Evolutionary conservation across 108 stramenopile species (phyloP), one percentile per base, ranked within the genome.

Genomic region (Cyclotella choctawhatcheeana): DNA sequence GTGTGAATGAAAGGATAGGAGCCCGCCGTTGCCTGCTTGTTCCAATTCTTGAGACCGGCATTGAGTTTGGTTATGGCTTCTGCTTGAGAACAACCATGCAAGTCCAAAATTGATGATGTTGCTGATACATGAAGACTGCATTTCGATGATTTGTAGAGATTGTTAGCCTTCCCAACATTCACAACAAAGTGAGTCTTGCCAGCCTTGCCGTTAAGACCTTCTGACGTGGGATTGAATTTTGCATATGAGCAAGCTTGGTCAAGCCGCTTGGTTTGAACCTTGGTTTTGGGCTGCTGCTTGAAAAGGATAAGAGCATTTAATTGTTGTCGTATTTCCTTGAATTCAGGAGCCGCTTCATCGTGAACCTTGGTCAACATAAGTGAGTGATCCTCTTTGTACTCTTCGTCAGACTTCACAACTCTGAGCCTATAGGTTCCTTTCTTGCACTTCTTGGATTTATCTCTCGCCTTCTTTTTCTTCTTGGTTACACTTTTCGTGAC

Each of bases 131-230:
- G 18, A 16, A 24, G 35, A 16, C 5, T 8, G 24, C n/a, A 8
- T 51, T 69, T 69, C 18, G 56, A 55, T 2, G 69, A 44, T 40
- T 58, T 69, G 69, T 69, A 69, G 16, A 69, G 44, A 43, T 59
- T 56, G 18, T 37, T 26, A 3, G 45, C 62, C 21, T 64, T 44
- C 8, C 44, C 62, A 2, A 45, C 62, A 45, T 64, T 37, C 5
- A 64, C 44, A 25, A 45, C 20, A 43, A 64, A 64, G 43, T 27
- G 62, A 27, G 62, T 37, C 17, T 64, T 64, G 27, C 62, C 62
- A 27, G 62, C 62, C 20, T 64, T 64, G 62, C 62, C 62, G 45
- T 25, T 25, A 21, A 45, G 21, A 25, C 44, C 62, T 25, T 64
- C 62, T 26, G 34, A 27, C 16, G 44, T 22, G 2, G 62, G 62